Percentiles rank a stretch among this genome's conserved stretches.
Conservation (phyloP, 768 basidiomycete genomes). For the Lentinula lateritia region DNA sequence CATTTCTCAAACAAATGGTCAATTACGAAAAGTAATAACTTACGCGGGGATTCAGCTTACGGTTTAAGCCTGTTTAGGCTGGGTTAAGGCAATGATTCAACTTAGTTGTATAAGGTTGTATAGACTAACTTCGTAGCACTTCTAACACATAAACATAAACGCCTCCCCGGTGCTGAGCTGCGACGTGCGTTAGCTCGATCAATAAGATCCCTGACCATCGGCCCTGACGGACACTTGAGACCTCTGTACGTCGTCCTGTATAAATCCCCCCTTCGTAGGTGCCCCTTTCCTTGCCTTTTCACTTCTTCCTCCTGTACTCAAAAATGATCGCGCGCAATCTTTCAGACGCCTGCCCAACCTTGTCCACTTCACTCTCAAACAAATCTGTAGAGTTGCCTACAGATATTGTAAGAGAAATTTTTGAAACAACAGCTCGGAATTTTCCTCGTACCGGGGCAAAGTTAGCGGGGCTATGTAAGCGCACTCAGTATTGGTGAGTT, state of each 20-base stretch:
- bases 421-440: slow-evolving; percentile 23
- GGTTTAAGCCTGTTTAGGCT: no score
- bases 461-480: slow-evolving; percentile 20
- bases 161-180: neutral
- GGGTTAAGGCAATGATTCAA: neutral
- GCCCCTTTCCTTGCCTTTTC: neutral
- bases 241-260: neutral
- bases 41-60: neutral
- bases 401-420: slow-evolving; percentile 28
- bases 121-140: neutral
- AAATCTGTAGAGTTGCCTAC: slow-evolving; percentile 18
- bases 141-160: neutral
- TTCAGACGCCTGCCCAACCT: neutral
- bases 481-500: slow-evolving; percentile 15
- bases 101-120: neutral
- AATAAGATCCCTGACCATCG: neutral
- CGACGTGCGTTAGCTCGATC: neutral
- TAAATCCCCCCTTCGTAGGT: neutral
- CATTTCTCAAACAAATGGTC: neutral
- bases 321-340: neutral
- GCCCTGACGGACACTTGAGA: neutral
- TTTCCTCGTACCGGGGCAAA: slow-evolving; percentile 19
- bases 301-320: neutral
- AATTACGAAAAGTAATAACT: neutral
- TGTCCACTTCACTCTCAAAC: neutral